Evolutionary conservation across 2,329 filamentous ascomycete species (phyloP).

Genomic region (Fusarium multiceps): DNA sequence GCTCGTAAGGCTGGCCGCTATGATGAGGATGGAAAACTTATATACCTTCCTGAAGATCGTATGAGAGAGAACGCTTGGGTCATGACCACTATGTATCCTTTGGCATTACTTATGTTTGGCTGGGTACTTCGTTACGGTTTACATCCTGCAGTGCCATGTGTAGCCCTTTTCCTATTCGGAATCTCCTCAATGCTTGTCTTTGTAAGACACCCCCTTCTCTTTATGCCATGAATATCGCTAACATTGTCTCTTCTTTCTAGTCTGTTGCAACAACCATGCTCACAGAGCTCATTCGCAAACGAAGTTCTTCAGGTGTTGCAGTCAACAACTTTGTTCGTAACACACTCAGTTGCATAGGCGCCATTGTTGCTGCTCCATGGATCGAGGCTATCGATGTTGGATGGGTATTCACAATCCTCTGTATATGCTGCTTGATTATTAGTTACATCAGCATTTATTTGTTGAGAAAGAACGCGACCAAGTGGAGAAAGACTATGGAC

Average conservation of each 20-base stretch:
- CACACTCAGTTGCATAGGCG: conserved; percentile 78
- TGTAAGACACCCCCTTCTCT: conserved; percentile 53
- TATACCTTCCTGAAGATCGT: conserved; percentile 81
- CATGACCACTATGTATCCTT: conserved; percentile 76
- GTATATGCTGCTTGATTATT: conserved; percentile 65
- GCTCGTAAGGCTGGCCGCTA: conserved; percentile 76
- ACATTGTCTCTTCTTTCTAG: conserved; percentile 38
- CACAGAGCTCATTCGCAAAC: conserved; percentile 82
- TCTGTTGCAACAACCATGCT: conserved; percentile 81
- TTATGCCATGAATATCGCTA: conserved; percentile 4
- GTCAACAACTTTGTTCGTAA: conserved; percentile 86
- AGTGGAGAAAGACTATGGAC: conserved; percentile 75
- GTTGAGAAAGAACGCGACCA: conserved; percentile 68
- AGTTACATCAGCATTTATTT: conserved; percentile 69
- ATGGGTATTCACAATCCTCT: conserved; percentile 75
- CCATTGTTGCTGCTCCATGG: conserved; percentile 75
- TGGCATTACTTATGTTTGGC: conserved; percentile 78
- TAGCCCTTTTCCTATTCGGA: conserved; percentile 80
- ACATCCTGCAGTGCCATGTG: conserved; percentile 70
- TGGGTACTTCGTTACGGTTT: conserved; percentile 77
- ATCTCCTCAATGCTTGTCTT: conserved; percentile 84
- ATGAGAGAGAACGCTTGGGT: conserved; percentile 87
- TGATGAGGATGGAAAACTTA: conserved; percentile 72
- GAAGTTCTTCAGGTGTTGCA: conserved; percentile 78
- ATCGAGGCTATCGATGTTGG: conserved; percentile 78